Percentiles rank a stretch among this genome's conserved stretches.
Evolutionary conservation across 1,284 basidiomycete species (phyloP).

Genomic region (Pascua guehoae): DNA sequence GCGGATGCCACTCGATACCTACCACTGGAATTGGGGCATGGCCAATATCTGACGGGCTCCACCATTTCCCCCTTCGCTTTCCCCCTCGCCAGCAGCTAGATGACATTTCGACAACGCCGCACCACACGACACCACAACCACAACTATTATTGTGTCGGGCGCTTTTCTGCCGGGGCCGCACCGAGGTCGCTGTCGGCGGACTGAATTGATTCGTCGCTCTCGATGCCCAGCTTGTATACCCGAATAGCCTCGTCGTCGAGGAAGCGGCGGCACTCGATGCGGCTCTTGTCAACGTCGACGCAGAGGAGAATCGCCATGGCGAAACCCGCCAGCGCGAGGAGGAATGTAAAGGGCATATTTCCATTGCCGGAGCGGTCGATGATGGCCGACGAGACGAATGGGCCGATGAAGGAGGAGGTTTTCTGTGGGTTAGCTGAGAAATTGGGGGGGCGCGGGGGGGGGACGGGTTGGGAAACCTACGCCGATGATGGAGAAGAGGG

Average conservation of each 20-base stretch:
- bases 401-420: slow-evolving; percentile 20
- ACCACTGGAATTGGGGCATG: too few relatives aligned
- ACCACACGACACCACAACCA: too few relatives aligned
- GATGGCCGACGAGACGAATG: slow-evolving; percentile 26
- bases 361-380: slow-evolving; percentile 20
- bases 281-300: slow-evolving; percentile 20
- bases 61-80: too few relatives aligned
- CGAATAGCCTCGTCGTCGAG: slow-evolving; percentile 42
- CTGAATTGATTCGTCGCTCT: not conserved
- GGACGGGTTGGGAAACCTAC: slow-evolving; percentile 65
- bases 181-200: too few relatives aligned
- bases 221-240: slow-evolving; percentile 25
- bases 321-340: slow-evolving; percentile 19
- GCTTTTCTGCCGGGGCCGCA: too few relatives aligned
- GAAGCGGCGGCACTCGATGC: slow-evolving; percentile 24
- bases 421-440: slow-evolving; percentile 57
- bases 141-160: too few relatives aligned
- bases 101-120: too few relatives aligned
- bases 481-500: slow-evolving; percentile 40
- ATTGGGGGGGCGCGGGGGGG: slow-evolving; percentile 82
- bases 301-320: slow-evolving; percentile 11
- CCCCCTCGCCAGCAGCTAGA: too few relatives aligned
- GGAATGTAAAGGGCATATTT: slow-evolving; percentile 25
- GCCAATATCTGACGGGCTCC: too few relatives aligned
- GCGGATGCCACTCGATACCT: too few relatives aligned